phyloP scores from a whole-genome alignment of 2,329 filamentous ascomycete species.

The Monosporascus sp. region DNA sequence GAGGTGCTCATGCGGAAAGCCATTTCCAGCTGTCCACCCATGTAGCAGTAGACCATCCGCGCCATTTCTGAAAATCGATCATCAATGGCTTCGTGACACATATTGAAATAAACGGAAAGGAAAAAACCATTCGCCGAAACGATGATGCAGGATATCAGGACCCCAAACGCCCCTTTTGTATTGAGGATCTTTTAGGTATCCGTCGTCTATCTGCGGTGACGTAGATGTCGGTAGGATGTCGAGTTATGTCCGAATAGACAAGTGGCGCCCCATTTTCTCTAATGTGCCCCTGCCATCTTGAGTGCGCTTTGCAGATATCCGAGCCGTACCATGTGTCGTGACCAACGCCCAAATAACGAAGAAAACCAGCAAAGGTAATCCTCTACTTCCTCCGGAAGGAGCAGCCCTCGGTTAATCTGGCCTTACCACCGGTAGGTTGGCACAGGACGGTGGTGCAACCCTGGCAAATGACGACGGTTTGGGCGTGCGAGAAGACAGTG shows the following conservation, averaged over 20 bases:
- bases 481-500: constrained; percentile 99
- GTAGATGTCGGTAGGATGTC: constrained; percentile 30
- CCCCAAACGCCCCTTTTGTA: constrained; percentile 65
- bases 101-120: constrained; percentile 38
- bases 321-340: constrained; percentile 50
- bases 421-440: constrained; percentile 99
- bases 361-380: constrained; percentile 38
- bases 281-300: constrained; percentile 44
- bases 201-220: constrained; percentile 69
- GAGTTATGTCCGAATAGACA: constrained; percentile 30
- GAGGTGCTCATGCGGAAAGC: constrained; percentile 53
- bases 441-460: constrained; percentile 99
- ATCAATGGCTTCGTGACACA: constrained; percentile 39
- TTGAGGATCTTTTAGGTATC: constrained; percentile 54
- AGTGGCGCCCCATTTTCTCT: constrained; percentile 32
- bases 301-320: constrained; percentile 51
- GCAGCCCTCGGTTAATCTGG: constrained; percentile 98
- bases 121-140: constrained; percentile 40
- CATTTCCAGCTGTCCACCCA: constrained; percentile 56
- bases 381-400: constrained; percentile 99
- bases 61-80: constrained; percentile 32
- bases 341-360: constrained; percentile 39
- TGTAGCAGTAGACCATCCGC: constrained; percentile 36
- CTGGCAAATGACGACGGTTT: constrained; percentile 99
- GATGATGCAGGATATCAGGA: constrained; percentile 79